These are phyloP conservation scores for Boletus pseudo-olivaceus DNA, from an alignment of 768 basidiomycete species.

Conservation along the genomic window DNA sequence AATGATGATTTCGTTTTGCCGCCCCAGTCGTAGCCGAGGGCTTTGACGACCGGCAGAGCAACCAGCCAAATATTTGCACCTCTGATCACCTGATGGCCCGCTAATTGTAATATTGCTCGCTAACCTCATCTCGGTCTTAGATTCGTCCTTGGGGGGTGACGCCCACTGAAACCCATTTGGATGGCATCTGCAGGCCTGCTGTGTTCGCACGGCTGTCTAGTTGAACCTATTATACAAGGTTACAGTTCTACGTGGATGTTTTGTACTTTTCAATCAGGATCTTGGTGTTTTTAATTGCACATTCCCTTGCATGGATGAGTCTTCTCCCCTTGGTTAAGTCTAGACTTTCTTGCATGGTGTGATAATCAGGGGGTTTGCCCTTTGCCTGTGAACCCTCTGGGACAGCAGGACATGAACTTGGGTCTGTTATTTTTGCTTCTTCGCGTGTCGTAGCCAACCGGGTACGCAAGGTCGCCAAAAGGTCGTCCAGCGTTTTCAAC, in stretches of 20 bases:
- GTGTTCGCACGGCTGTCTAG: constrained; percentile 2
- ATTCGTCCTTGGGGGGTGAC: neutral
- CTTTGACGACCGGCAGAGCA: constrained; percentile 68
- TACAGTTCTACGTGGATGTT: neutral
- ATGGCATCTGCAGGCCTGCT: neutral
- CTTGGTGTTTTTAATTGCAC: constrained; percentile 62
- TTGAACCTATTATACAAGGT: neutral
- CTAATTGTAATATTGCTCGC: neutral
- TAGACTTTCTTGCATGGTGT: constrained; percentile 31
- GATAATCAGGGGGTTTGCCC: constrained; percentile 45
- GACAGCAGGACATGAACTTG: neutral
- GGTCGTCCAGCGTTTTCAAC: constrained; percentile 57
- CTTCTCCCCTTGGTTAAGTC: constrained; percentile 65
- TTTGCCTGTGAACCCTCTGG: constrained; percentile 7
- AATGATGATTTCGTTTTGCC: constrained; percentile 65
- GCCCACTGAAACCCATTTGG: neutral
- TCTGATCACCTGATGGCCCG: constrained; percentile 40
- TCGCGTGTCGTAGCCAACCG: constrained; percentile 28
- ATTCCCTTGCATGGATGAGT: constrained; percentile 66
- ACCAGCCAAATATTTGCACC: constrained; percentile 63
- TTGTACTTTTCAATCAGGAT: constrained; percentile 44
- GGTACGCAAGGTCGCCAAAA: constrained; percentile 53
- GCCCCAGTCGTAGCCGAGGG: constrained; percentile 68
- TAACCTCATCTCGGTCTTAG: constrained; percentile 11
- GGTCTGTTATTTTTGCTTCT: neutral